Base-by-base conservation (phyloP, 805 yeast genomes). In the Kluyveromyces lactis region DNA sequence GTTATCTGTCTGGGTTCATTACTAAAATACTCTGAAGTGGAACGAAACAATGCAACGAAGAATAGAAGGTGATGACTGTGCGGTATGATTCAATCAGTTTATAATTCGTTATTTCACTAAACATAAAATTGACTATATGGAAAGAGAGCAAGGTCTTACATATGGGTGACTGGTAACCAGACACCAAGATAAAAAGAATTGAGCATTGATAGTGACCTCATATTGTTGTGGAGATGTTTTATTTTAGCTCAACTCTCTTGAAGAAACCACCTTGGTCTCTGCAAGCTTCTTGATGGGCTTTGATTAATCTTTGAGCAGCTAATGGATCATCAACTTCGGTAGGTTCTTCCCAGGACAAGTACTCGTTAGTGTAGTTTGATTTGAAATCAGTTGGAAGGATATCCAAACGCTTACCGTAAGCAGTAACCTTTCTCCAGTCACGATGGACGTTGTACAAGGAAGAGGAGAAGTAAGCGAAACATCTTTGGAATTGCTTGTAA, bases 361-460 rank as follows among this genome's bases (percentile, higher is more conserved):
- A 72, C 44, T 70, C 72, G 52, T 73, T 73, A 42, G 75, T 55
- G 56, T 72, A 73, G 60, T 73, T 73, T 34, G 78, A 57, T 35
- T 55, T 50, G 52, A 69, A 73, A 46, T 68, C 75, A n/a, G 46
- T 52, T 34, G 75, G 77, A 48, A 73, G 60, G 43, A 73, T 70
- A 23, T 67, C 68, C 51, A 73, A 63, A 53, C 79, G 65, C 56
- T 73, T 72, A 42, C 78, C 77, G 50, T 73, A 73, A 37, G 67
- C 67, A 35, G 73, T 73, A 43, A 73, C 79, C 60, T 73, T 73
- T 38, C 56, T 63, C 79, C 79, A 73, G 56, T 73, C 79, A 47
- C 79, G 67, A 51, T 69, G 71, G 33, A 72, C 78, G 45, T 73
- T 73, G 60, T 63, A 70, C 46, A 71, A 62, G 13, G 75, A 68